Evolutionary conservation across 2,329 filamentous ascomycete genomes (phyloP).

Genomic region (Curvularia hawaiiensis): DNA sequence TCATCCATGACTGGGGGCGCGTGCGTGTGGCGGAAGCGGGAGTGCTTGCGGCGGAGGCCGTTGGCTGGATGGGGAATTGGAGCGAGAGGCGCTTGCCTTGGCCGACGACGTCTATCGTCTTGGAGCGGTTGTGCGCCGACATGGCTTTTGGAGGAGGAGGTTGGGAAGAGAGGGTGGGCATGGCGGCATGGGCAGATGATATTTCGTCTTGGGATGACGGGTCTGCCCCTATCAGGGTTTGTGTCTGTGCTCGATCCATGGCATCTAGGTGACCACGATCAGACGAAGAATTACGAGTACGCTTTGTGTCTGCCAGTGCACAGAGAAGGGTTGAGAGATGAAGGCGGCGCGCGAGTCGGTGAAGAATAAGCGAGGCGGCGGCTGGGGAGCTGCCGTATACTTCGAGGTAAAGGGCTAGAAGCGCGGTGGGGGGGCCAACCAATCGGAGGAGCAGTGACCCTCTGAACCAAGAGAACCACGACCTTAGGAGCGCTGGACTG

Average conservation of each 20-base stretch:
- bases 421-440: slow-evolving; percentile 33
- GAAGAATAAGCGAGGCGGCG: slow-evolving; percentile 40
- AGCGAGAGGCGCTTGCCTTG: slow-evolving; percentile 55
- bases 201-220: slow-evolving; percentile 21
- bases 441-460: slow-evolving; percentile 32
- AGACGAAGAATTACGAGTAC: slow-evolving; percentile 27
- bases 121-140: slow-evolving; percentile 41
- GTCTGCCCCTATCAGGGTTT: slow-evolving; percentile 32
- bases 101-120: slow-evolving; percentile 40
- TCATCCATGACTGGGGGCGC: slow-evolving; percentile 48
- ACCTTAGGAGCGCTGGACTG: slow-evolving; percentile 35
- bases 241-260: slow-evolving; percentile 40
- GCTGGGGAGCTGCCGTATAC: slow-evolving; percentile 36
- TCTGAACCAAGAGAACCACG: slow-evolving; percentile 37
- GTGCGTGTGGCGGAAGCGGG: slow-evolving; percentile 40
- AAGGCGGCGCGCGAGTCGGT: slow-evolving; percentile 42
- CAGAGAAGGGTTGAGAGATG: slow-evolving; percentile 32
- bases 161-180: slow-evolving; percentile 20
- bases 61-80: slow-evolving; percentile 54
- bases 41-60: slow-evolving; percentile 41
- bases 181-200: slow-evolving; percentile 16
- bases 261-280: slow-evolving; percentile 28
- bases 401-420: slow-evolving; percentile 41
- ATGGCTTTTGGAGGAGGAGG: slow-evolving; percentile 22
- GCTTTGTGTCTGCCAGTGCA: slow-evolving; percentile 29